These are phyloP conservation scores for Tolypocladium guangdongense DNA, from an alignment of 2,329 filamentous ascomycete species.

Conservation along the genomic window DNA sequence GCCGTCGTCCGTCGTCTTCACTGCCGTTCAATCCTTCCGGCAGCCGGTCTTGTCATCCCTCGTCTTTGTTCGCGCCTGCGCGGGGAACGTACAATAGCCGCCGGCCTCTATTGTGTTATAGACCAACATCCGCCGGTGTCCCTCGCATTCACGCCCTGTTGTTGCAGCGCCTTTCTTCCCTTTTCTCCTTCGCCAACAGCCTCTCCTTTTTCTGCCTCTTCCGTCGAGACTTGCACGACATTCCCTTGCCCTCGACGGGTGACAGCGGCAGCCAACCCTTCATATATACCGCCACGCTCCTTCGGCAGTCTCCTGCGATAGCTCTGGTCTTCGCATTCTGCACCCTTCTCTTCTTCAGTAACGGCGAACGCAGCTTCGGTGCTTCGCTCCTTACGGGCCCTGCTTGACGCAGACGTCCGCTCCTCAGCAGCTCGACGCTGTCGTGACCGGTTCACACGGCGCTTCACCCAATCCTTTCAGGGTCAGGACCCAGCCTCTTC, in stretches of 20 bases:
- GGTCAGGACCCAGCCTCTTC: neutral
- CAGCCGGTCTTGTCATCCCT: conserved; percentile 13
- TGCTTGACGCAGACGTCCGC: conserved; percentile 1
- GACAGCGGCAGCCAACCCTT: neutral
- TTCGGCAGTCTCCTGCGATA: neutral
- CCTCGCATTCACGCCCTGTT: neutral
- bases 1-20: conserved; percentile 3
- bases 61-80: neutral
- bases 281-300: neutral
- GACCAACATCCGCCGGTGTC: neutral
- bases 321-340: neutral
- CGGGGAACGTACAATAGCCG: neutral
- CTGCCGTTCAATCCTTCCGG: conserved; percentile 22
- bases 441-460: conserved; percentile 9
- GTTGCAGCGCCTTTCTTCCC: neutral
- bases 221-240: neutral
- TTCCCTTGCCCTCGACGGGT: neutral
- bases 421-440: conserved; percentile 1
- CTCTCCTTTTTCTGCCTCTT: neutral
- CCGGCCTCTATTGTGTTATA: conserved; percentile 7
- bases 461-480: neutral
- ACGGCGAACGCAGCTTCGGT: neutral
- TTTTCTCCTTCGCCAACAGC: neutral
- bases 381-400: conserved; percentile 2
- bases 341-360: neutral